Conservation (phyloP, 2,329 filamentous ascomycete species). For the Waltergamsia citrina region DNA sequence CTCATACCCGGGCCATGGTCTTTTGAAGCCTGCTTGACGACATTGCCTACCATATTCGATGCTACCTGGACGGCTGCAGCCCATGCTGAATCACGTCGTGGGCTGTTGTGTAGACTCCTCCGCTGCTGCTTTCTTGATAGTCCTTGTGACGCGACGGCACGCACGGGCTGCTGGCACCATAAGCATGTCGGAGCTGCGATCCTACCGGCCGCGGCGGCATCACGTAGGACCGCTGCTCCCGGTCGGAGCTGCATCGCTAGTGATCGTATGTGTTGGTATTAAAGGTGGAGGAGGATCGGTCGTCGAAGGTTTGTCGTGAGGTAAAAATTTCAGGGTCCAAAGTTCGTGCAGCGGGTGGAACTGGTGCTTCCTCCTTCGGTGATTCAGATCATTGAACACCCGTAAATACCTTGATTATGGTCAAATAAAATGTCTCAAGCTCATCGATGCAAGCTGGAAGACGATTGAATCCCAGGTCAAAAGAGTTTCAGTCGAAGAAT, state of each 20-base stretch:
- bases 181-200: conserved; percentile 17
- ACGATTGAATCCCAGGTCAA: too few species aligned
- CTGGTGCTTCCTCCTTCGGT: too few species aligned
- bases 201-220: conserved; percentile 19
- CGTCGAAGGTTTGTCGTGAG: neutral
- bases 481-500: too few species aligned
- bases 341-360: too few species aligned
- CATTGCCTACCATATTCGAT: conserved; percentile 62
- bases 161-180: conserved; percentile 16
- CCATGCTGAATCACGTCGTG: conserved; percentile 53
- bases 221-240: conserved; percentile 40
- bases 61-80: conserved; percentile 64
- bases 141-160: conserved; percentile 8
- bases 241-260: conserved; percentile 42
- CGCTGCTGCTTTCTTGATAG: conserved; percentile 14
- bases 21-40: conserved; percentile 51
- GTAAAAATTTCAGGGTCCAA: too few species aligned
- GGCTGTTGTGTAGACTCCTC: conserved; percentile 30
- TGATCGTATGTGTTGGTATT: neutral
- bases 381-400: too few species aligned
- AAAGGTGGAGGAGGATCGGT: neutral
- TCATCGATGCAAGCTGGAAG: too few species aligned
- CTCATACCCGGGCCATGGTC: conserved; percentile 50
- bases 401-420: too few species aligned
- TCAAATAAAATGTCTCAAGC: too few species aligned